phyloP scores from a whole-genome alignment of 78 protist species.

The Creolimax fragrantissima region DNA sequence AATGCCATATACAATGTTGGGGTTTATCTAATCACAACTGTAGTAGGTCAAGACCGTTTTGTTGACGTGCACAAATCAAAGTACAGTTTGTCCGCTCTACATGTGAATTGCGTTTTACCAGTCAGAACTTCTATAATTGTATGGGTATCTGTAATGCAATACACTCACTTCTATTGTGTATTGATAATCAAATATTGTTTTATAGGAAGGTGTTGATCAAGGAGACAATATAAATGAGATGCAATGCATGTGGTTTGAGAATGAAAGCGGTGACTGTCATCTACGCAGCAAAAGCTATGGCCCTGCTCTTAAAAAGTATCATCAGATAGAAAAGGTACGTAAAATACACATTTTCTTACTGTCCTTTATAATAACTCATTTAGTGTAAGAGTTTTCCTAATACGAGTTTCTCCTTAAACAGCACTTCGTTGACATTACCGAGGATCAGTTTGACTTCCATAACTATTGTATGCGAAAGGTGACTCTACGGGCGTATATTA shows the following conservation, averaged over 20 bases:
- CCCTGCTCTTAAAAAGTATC: slow-evolving; percentile 56
- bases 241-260: slow-evolving; percentile 79
- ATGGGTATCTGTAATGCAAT: no score
- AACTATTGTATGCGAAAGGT: slow-evolving; percentile 73
- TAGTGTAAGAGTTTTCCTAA: background rate
- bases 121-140: no score
- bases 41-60: no score
- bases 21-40: no score
- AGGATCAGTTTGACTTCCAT: slow-evolving; percentile 94
- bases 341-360: background rate
- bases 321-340: slow-evolving; percentile 49
- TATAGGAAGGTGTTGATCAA: background rate
- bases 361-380: no score
- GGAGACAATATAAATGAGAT: slow-evolving; percentile 44
- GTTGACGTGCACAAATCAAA: no score
- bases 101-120: no score
- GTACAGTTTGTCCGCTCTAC: no score
- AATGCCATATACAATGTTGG: no score
- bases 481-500: slow-evolving; percentile 75
- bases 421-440: slow-evolving; percentile 68
- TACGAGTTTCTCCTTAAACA: background rate
- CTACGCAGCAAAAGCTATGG: background rate
- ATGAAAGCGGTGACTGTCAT: slow-evolving; percentile 15
- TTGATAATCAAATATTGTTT: no score
- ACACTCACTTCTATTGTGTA: no score